Evolutionary conservation across 805 yeast genomes (phyloP).

Genomic region (Hanseniaspora mollemarum): DNA sequence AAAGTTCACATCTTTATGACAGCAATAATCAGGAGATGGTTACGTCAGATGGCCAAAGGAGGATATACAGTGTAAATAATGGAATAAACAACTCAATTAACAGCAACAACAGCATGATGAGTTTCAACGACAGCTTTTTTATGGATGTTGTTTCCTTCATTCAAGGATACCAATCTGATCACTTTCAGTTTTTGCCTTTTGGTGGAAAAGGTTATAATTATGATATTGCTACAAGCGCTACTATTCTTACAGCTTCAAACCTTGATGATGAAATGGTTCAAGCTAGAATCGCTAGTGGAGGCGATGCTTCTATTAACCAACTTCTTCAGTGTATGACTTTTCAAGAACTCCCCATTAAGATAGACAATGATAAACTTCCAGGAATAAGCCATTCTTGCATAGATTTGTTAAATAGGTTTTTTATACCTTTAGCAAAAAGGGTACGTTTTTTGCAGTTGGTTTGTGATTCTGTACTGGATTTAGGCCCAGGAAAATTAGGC

Average conservation of each 20-base stretch:
- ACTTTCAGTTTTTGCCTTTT: background rate
- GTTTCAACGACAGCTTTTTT: background rate
- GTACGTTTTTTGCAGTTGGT: conserved; percentile 1
- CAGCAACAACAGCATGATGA: background rate
- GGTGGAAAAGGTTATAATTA: background rate
- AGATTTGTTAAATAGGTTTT: conserved; percentile 6
- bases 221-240: background rate
- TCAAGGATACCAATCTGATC: conserved; percentile 9
- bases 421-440: conserved; percentile 9
- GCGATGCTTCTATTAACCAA: background rate
- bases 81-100: background rate
- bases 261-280: too few relatives aligned
- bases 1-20: background rate
- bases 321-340: background rate
- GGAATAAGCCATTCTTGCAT: background rate
- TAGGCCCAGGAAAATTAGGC: conserved; percentile 3
- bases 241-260: too few relatives aligned
- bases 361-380: background rate
- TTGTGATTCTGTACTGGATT: background rate
- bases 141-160: conserved; percentile 2
- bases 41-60: background rate
- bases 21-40: background rate
- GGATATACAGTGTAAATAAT: background rate
- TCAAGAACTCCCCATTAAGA: background rate
- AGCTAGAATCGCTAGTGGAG: background rate